Percentiles rank a stretch among this genome's conserved stretches.
These are phyloP conservation scores for Pythium coloratum DNA, from an alignment of 352 stramenopile species.

Conservation along the genomic window DNA sequence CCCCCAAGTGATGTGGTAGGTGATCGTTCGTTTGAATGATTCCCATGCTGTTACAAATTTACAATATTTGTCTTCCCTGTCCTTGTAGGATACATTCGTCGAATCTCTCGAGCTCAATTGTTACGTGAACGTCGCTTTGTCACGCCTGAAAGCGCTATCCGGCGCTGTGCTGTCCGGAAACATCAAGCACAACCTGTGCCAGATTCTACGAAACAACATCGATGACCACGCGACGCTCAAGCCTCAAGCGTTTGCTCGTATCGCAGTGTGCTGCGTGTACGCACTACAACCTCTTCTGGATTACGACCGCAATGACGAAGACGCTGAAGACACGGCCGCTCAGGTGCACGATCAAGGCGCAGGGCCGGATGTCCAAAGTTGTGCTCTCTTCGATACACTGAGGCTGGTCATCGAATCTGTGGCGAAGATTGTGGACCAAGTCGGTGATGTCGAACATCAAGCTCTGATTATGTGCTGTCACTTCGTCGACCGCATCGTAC, in stretches of 20 bases:
- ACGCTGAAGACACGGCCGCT: background rate
- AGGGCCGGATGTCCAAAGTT: background rate
- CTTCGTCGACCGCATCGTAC: background rate
- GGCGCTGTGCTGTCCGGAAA: constrained; percentile 19
- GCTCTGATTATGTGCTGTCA: constrained; percentile 1
- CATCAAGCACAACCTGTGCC: constrained; percentile 22
- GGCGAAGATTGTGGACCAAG: constrained; percentile 3
- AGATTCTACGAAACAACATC: constrained; percentile 30
- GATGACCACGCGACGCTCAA: constrained; percentile 27
- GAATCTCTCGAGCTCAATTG: constrained; percentile 41
- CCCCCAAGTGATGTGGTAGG: constrained; percentile 28
- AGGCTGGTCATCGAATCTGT: background rate
- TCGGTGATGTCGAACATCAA: background rate
- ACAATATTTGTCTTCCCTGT: too few relatives aligned
- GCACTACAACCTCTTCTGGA: constrained; percentile 23
- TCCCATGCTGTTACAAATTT: too few relatives aligned
- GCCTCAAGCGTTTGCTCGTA: constrained; percentile 31
- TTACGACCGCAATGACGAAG: background rate
- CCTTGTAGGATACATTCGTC: constrained; percentile 35
- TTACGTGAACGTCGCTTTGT: constrained; percentile 34
- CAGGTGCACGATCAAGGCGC: background rate
- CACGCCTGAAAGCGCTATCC: constrained; percentile 20
- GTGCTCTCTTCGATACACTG: background rate
- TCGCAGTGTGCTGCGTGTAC: constrained; percentile 38
- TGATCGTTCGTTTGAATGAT: background rate